These are phyloP conservation scores for Parasarocladium wereldwijsianum DNA, from an alignment of 2,329 filamentous ascomycete genomes.

Conservation along the genomic window DNA sequence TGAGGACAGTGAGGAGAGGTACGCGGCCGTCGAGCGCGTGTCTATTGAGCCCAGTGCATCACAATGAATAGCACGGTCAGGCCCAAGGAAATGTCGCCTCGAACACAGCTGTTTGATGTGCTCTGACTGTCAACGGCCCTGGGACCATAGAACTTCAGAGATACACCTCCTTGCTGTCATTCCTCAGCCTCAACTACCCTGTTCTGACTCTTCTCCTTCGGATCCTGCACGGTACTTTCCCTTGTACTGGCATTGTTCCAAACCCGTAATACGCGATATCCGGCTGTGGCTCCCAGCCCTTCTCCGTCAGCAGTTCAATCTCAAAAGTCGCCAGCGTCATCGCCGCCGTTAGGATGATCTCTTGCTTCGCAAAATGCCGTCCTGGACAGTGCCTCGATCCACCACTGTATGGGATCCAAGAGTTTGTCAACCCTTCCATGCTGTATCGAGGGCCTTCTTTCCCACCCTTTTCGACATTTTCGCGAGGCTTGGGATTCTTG, in stretches of 20 bases:
- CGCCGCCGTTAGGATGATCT: conserved; percentile 20
- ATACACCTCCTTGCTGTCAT: no score
- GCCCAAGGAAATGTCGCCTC: no score
- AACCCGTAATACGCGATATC: neutral
- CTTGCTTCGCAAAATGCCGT: conserved; percentile 23
- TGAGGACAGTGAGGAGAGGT: conserved; percentile 31
- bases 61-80: no score
- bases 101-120: no score
- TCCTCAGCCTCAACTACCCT: no score
- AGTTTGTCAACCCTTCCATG: neutral
- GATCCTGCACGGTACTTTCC: conserved; percentile 2
- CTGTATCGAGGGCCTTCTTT: neutral
- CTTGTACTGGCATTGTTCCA: conserved; percentile 1
- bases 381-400: conserved; percentile 22
- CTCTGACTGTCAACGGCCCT: no score
- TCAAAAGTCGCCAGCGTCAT: conserved; percentile 16
- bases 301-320: conserved; percentile 14
- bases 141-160: no score
- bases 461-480: neutral
- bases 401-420: conserved; percentile 12
- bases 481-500: conserved; percentile 1
- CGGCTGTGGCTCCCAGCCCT: conserved; percentile 9
- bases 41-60: no score
- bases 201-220: neutral
- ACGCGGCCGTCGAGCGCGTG: no score